Evolutionary conservation across 2,329 filamentous ascomycete genomes (phyloP), one percentile per base, ranked within the genome.

Genomic region (Trichophyton simii): DNA sequence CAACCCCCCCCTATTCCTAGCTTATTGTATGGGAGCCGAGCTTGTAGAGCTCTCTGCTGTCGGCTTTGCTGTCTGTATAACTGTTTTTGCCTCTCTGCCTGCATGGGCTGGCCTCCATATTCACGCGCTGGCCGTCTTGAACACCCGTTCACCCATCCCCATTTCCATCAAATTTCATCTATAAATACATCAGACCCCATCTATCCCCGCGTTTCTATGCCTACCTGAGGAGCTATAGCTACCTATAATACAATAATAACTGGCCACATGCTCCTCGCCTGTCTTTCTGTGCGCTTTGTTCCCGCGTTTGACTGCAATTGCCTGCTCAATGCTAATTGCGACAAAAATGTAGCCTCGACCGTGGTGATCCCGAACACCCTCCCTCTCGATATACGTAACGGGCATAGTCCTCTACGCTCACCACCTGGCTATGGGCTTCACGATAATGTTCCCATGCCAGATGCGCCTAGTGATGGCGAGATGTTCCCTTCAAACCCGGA

Each of bases 291-390:
- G 61, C 65, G 60, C 62, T 65, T 70, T 65, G 65, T 57, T 60
- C 28, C 61, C 64, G 59, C 60, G 63, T 59, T 58, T 41, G 13
- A 25, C 55, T 44, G 55, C 41, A 42, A 41, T 41, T 58, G 34
- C 34, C 55, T 58, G 66, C 69, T 68, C 74, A 76, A 76, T 76
- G 74, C 74, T 76, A 68, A 76, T 71, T 69, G 65, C 64, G 65
- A 63, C 68, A 9, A 38, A 38, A 65, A 67, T 63, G 68, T 69
- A 76, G 73, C 73, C 68, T 71, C 72, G 73, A 73, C 73, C 73
- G 73, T 75, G 74, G 74, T 76, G 74, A 72, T 75, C 73, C 74
- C 73, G 70, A 71, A 73, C 68, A 68, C 69, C 68, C 70, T 71
- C 66, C 69, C 70, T 62, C 68, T 68, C 54, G 68, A 57, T 60